Evolutionary conservation across 768 basidiomycete species (phyloP).

Genomic region (Omphalotus guepiniiformis): DNA sequence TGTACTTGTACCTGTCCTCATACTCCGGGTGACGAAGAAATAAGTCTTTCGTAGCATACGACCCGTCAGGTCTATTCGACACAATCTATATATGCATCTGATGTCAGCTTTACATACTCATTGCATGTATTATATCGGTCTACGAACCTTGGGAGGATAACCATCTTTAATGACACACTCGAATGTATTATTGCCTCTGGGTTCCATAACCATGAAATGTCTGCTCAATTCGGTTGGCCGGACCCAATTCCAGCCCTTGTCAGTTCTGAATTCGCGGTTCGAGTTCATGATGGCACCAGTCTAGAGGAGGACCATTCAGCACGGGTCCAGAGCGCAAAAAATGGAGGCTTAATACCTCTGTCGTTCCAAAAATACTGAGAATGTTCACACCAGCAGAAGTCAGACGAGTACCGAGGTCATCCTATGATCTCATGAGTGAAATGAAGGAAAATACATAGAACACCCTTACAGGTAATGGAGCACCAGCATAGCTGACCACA

Average conservation of each 20-base stretch:
- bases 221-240: conserved; percentile 24
- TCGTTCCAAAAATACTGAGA: conserved; percentile 43
- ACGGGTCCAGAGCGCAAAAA: conserved; percentile 5
- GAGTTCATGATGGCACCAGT: conserved; percentile 43
- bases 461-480: conserved; percentile 36
- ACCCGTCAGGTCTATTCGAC: conserved; percentile 45
- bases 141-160: conserved; percentile 42
- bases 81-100: conserved; percentile 18
- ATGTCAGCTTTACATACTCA: too few species aligned
- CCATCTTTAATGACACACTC: conserved; percentile 50
- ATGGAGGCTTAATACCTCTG: conserved; percentile 25
- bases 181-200: conserved; percentile 34
- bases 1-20: conserved; percentile 31
- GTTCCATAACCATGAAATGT: conserved; percentile 41
- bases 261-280: conserved; percentile 39
- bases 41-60: conserved; percentile 54
- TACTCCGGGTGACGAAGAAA: conserved; percentile 42
- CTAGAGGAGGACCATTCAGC: conserved; percentile 15
- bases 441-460: background rate
- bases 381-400: conserved; percentile 45
- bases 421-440: conserved; percentile 12
- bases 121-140: background rate
- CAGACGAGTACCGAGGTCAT: conserved; percentile 49
- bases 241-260: conserved; percentile 57
- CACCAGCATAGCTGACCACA: conserved; percentile 48